phyloP scores from a whole-genome alignment of 202 grass and related monocot species.

The Carex sylvatica region DNA sequence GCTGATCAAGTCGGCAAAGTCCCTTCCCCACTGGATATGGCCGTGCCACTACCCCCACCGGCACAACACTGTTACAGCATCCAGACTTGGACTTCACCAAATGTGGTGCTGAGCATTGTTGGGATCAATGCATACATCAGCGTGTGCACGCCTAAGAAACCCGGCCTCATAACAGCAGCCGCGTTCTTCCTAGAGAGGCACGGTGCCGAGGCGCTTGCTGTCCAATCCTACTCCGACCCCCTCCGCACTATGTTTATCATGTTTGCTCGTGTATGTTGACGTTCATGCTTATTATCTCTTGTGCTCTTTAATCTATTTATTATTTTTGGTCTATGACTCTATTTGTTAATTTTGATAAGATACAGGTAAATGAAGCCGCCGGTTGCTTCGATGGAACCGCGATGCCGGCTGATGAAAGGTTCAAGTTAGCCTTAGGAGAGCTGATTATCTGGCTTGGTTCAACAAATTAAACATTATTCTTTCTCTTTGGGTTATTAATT shows the following conservation, averaged over 20 bases:
- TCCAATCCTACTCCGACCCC: slow-evolving; percentile 18
- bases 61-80: slow-evolving; percentile 27
- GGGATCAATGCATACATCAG: slow-evolving; percentile 44
- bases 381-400: background rate
- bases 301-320: background rate
- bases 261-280: slow-evolving; percentile 56
- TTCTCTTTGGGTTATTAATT: background rate
- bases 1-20: slow-evolving; percentile 27
- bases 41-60: background rate
- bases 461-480: slow-evolving; percentile 4
- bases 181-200: slow-evolving; percentile 49
- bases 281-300: background rate
- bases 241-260: slow-evolving; percentile 39
- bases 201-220: slow-evolving; percentile 35
- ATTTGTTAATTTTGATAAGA: background rate
- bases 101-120: slow-evolving; percentile 42
- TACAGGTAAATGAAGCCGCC: slow-evolving; percentile 22
- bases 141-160: slow-evolving; percentile 23
- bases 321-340: background rate
- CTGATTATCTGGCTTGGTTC: slow-evolving; percentile 41
- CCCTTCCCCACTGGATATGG: background rate
- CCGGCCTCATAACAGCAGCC: slow-evolving; percentile 32
- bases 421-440: slow-evolving; percentile 60
- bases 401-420: slow-evolving; percentile 44
- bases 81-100: slow-evolving; percentile 55